Evolutionary conservation across 2,329 filamentous ascomycete species (phyloP).

Genomic region (Fusarium paranaense): DNA sequence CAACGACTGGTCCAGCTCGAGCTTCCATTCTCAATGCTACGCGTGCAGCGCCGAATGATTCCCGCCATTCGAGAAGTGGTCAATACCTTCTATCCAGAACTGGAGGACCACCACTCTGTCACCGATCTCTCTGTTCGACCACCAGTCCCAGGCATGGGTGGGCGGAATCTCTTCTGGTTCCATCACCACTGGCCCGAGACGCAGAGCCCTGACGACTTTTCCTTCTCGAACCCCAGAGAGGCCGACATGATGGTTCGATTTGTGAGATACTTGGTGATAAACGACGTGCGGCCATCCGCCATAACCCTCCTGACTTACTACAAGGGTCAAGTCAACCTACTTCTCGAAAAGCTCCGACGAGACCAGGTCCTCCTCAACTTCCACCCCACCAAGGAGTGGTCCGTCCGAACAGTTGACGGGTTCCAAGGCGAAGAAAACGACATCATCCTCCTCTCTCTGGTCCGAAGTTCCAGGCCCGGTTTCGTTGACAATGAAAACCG

Average conservation of each 20-base stretch:
- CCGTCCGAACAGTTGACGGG: conserved; percentile 85
- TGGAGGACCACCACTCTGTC: conserved; percentile 60
- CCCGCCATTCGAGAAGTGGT: conserved; percentile 59
- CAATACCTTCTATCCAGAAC: conserved; percentile 58
- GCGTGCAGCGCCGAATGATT: conserved; percentile 73
- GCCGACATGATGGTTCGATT: conserved; percentile 82
- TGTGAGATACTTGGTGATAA: conserved; percentile 77
- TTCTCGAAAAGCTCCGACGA: conserved; percentile 62
- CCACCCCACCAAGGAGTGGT: conserved; percentile 53
- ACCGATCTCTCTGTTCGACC: conserved; percentile 47
- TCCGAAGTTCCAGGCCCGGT: conserved; percentile 79
- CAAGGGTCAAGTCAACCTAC: conserved; percentile 79
- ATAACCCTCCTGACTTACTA: conserved; percentile 92
- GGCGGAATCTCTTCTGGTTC: conserved; percentile 56
- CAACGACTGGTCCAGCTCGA: conserved; percentile 78
- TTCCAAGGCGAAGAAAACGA: conserved; percentile 95
- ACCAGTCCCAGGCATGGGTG: conserved; percentile 60
- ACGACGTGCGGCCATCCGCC: conserved; percentile 67
- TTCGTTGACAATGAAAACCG: conserved; percentile 76
- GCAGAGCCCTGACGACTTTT: conserved; percentile 68
- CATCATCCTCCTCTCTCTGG: conserved; percentile 82
- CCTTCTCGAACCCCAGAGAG: conserved; percentile 77
- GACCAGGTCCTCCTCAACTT: conserved; percentile 42
- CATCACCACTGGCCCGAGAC: conserved; percentile 70
- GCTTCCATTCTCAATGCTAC: conserved; percentile 73